Evolutionary conservation across 805 yeast genomes (phyloP), one percentile per base, ranked within the genome.

Genomic region (Yarrowia keelungensis): DNA sequence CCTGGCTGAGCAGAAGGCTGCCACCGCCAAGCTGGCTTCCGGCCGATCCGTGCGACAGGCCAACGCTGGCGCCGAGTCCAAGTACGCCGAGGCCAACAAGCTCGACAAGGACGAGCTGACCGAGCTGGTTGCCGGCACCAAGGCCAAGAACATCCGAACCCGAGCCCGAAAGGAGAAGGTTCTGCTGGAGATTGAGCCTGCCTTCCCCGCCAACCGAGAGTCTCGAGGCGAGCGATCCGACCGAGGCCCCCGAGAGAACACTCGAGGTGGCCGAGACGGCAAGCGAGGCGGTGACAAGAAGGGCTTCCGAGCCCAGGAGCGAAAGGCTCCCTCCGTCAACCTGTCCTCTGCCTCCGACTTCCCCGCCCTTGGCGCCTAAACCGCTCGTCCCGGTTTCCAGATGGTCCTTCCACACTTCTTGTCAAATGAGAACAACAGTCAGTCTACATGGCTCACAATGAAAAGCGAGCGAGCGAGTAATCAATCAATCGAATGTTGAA

Each of bases 101-200:
- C 80, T 90, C 75, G 86, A 83, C 78, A 89, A 88, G 83, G 86
- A 84, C 77, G 83, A 82, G 77, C 73, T 59, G 32, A 91, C 86
- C 79, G 83, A 80, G 65, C 87, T 83, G 79, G 81, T 86, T 72
- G 83, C 83, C 70, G 83, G 91, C 69, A 80, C 92, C 76, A 82
- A 83, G 78, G 79, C 82, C 78, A 92, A 92, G 88, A 85, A 85
- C 80, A 75, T 81, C 76, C 89, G 86, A 82, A 77, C 84, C 78
- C 92, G 92, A 86, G 84, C 88, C 72, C 85, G 83, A 80, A 93
- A 93, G 87, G 89, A 89, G 81, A 92, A 92, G 89, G 85, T 82
- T 77, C 81, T 83, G 78, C 83, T 92, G 78, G 94, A 91, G 73
- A 83, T 91, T 75, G 87, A 87, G 75, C 90, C 93, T 71, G 81